phyloP scores from a whole-genome alignment of 2,329 filamentous ascomycete genomes.

The Lachnellula hyalina region DNA sequence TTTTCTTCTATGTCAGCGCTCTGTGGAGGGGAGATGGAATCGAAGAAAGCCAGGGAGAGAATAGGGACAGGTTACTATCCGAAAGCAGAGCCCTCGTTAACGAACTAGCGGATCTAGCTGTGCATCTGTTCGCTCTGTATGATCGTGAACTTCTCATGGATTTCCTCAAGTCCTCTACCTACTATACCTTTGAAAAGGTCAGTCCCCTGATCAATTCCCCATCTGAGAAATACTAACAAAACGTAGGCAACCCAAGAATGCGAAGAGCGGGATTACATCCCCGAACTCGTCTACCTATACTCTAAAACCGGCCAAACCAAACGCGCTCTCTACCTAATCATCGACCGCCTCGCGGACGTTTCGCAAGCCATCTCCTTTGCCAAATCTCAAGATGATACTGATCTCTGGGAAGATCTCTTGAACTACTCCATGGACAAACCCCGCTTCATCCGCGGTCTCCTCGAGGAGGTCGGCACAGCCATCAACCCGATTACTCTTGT shows the following conservation, averaged over 20 bases:
- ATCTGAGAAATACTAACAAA: constrained; percentile 11
- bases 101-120: constrained; percentile 78
- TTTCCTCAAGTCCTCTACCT: constrained; percentile 77
- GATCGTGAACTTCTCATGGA: constrained; percentile 78
- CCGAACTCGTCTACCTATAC: constrained; percentile 91
- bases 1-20: constrained; percentile 86
- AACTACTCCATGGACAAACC: constrained; percentile 98
- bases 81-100: constrained; percentile 70
- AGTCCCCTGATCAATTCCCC: constrained; percentile 2
- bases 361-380: constrained; percentile 90
- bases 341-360: constrained; percentile 86
- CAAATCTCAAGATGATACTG: constrained; percentile 85
- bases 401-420: constrained; percentile 91
- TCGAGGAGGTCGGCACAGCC: constrained; percentile 89
- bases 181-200: constrained; percentile 79
- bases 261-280: constrained; percentile 73
- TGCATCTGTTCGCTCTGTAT: constrained; percentile 80
- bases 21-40: constrained; percentile 76
- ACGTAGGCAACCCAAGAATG: constrained; percentile 66
- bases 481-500: constrained; percentile 91
- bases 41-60: constrained; percentile 47
- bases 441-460: constrained; percentile 81
- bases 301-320: constrained; percentile 95
- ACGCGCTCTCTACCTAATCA: constrained; percentile 84
- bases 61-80: constrained; percentile 50